Evolutionary conservation across 768 basidiomycete genomes (phyloP), one percentile per base, ranked within the genome.

Genomic region (Russula griseocarnosa): DNA sequence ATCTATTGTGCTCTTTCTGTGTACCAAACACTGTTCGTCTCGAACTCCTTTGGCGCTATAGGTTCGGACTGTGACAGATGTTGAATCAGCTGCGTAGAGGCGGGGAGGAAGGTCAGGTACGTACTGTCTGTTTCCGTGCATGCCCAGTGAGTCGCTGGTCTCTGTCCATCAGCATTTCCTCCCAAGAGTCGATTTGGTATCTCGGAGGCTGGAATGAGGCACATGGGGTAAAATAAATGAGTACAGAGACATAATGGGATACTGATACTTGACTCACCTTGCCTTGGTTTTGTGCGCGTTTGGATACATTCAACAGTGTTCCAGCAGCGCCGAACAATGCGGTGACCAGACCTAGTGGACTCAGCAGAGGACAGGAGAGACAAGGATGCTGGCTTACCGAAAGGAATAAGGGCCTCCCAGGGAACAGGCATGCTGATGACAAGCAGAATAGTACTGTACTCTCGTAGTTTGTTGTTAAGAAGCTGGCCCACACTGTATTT

Each of bases 341-440:
- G 62, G 92, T 92, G 65, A 96, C 71, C 62, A 96, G 85, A 76
- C 86, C 92, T 95, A 63, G 38, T 54, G 16, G 34, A 47, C 18
- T 61, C 30, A 69, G 55, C 6, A 30, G 30, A 26, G 24, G 3
- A 20, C 32, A 14, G 3, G 3, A 24, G 5, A 14, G 20, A 34
- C 20, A 32, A 24, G 54, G 3, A 47, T 10, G 52, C 38, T 44
- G 22, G 56, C 55, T 63, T 66, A 94, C 95, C 95, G 72, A 95
- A 94, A 53, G 95, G 95, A 79, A 98, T 91, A 70, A 98, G 83
- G 57, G 95, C 94, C 79, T 98, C 94, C 88, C 91, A 98, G 69
- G 94, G 95, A 70, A 97, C 88, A 61, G 95, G 95, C 95, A 96
- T 96, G 69, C 68, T 80, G 73, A 58, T 18, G 42, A 52, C 6